Evolutionary conservation across 768 basidiomycete species (phyloP).

Genomic region (Cubamyces lactineus): DNA sequence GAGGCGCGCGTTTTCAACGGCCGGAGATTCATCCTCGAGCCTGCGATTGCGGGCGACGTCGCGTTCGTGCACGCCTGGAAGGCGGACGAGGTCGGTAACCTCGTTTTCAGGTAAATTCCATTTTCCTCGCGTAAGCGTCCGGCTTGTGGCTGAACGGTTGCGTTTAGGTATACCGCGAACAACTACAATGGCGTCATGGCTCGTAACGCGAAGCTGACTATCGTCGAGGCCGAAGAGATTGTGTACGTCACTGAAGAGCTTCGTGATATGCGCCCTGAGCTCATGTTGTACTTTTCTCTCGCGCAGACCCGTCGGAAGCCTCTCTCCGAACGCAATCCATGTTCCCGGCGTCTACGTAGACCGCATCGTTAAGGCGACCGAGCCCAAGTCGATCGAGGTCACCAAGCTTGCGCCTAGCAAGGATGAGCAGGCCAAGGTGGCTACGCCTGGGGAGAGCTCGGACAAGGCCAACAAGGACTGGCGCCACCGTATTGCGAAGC

Average conservation of each 20-base stretch:
- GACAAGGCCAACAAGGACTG: constrained; percentile 36
- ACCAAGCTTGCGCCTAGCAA: constrained; percentile 56
- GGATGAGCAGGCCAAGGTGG: constrained; percentile 22
- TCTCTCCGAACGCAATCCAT: constrained; percentile 81
- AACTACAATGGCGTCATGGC: constrained; percentile 89
- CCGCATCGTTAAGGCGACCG: constrained; percentile 76
- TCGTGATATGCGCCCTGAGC: background rate
- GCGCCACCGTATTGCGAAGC: constrained; percentile 70
- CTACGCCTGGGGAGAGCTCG: constrained; percentile 16
- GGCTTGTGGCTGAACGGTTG: background rate
- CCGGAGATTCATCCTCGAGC: constrained; percentile 76
- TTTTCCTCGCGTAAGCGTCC: background rate
- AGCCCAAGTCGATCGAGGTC: constrained; percentile 78
- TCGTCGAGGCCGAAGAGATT: constrained; percentile 61
- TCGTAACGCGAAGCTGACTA: constrained; percentile 83
- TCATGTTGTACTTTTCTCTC: background rate
- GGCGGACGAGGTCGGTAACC: constrained; percentile 86
- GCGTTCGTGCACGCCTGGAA: constrained; percentile 91
- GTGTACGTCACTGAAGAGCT: constrained; percentile 28
- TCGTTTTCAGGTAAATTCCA: constrained; percentile 71
- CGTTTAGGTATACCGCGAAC: constrained; percentile 72
- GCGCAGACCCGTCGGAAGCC: constrained; percentile 33
- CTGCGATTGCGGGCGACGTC: constrained; percentile 78
- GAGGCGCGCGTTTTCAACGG: constrained; percentile 76
- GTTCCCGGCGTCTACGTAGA: constrained; percentile 85